Percentiles rank a stretch among this genome's conserved stretches.
phyloP scores from a whole-genome alignment of 1,284 basidiomycete genomes.

The Earliella scabrosa region DNA sequence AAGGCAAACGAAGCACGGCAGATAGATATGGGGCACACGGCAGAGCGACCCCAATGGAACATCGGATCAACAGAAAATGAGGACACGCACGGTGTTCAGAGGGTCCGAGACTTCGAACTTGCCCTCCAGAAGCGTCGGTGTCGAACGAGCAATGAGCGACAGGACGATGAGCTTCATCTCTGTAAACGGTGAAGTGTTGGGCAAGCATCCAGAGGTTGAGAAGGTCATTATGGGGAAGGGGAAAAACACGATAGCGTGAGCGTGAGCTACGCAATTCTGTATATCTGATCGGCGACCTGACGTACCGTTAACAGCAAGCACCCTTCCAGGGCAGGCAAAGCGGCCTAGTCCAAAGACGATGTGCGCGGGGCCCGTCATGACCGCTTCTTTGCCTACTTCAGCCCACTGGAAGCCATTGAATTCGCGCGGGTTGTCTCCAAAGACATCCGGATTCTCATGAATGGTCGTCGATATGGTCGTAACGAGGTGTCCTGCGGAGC shows the following conservation, averaged over 20 bases:
- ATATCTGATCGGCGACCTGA: conserved; percentile 1
- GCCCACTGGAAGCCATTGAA: conserved; percentile 42
- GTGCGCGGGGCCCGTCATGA: conserved; percentile 37
- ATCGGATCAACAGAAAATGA: not conserved
- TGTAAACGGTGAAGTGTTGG: conserved; percentile 5
- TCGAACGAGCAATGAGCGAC: conserved; percentile 36
- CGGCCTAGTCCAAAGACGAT: conserved; percentile 41
- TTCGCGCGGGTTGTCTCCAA: conserved; percentile 33
- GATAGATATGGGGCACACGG: not conserved
- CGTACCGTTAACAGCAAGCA: conserved; percentile 40
- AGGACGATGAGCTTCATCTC: conserved; percentile 44
- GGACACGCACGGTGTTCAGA: conserved; percentile 32
- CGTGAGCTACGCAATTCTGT: not conserved
- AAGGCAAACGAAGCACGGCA: not conserved
- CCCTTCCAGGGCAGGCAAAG: conserved; percentile 41
- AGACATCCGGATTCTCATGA: conserved; percentile 34
- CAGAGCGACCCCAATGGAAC: not conserved
- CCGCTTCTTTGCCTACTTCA: conserved; percentile 34
- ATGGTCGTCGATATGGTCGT: conserved; percentile 38
- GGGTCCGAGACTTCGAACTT: conserved; percentile 40
- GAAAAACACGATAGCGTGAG: not conserved
- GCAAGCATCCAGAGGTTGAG: not conserved
- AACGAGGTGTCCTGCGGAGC: conserved; percentile 31
- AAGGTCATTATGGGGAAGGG: not conserved
- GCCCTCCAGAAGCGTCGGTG: conserved; percentile 37